Base-by-base conservation (phyloP, 2,329 filamentous ascomycete species). In the Ascochyta lentis region DNA sequence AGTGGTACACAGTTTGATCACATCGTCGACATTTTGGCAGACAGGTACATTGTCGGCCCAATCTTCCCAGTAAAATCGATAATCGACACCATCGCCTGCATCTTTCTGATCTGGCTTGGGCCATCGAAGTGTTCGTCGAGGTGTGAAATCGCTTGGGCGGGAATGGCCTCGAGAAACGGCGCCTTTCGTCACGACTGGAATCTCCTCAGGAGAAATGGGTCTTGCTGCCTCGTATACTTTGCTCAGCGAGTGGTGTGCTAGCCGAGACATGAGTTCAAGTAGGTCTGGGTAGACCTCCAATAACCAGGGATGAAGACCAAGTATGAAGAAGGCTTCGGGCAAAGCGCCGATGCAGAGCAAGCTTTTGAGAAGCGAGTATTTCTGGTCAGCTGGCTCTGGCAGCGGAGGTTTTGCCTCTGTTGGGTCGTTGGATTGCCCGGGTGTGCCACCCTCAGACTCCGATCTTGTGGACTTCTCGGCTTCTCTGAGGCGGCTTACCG, bases 11-110 rank as follows among this genome's bases (percentile, higher is more conserved):
- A 97, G 84, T 2, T 89, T 87, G 74, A 98, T 95, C 13, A 99
- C 84, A 70, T 99, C 95, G 59, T 97, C 92, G 6, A 96, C 86
- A 1, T 83, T 90, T 72, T 96, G 93, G 70, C 95, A 99, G 19
- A 96, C 79, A 0, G 95, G 96, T 41, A 99, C 83, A 61, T 95
- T 96, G 75, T 98, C 94, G 2, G 88, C 84, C 95, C 95, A 99
- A 65, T 98, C 95, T 56, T 96, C 92, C 88, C 95, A 97, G 75
- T 99, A 99, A 72, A 96, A 98, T 31, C 90, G 86, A 73, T 97
- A 98, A 48, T 90, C 83, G 12, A 81, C 85, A n/a, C 84, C 83
- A 64, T 92, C 91, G 50, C 87, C 88, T 24, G 86, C 86, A 68
- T 95, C 91, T 60, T 83, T 83, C 63, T 86, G 88, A 65, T 96